These are phyloP conservation scores for Anisodus acutangulus DNA, from an alignment of 257 asterid species.

Conservation along the genomic window DNA sequence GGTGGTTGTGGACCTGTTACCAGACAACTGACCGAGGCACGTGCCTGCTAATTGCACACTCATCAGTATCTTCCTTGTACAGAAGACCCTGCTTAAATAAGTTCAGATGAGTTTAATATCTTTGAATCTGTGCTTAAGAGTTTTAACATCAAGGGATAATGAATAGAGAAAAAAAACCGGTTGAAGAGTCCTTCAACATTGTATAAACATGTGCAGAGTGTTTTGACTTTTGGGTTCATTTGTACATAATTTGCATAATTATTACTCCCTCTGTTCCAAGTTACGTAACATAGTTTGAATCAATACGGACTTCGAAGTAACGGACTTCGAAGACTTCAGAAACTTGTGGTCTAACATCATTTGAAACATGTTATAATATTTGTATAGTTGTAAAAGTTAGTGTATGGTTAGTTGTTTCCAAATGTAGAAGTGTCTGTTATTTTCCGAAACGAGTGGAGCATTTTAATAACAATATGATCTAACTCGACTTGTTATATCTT, in stretches of 20 bases:
- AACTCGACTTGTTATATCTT: too few species aligned
- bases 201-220: not conserved
- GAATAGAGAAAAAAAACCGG: not conserved
- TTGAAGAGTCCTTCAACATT: not conserved
- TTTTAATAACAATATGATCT: too few species aligned
- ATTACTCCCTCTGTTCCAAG: not conserved
- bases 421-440: not conserved
- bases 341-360: not conserved
- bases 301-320: too few species aligned
- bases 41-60: constrained; percentile 51
- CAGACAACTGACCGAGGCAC: constrained; percentile 78
- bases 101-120: not conserved
- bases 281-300: not conserved
- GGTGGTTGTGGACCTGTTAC: constrained; percentile 50
- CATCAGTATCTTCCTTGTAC: constrained; percentile 33
- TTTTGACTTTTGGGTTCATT: not conserved
- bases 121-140: not conserved
- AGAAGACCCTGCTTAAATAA: constrained; percentile 32
- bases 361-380: too few species aligned
- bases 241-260: constrained; percentile 6
- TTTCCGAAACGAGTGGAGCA: too few species aligned
- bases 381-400: too few species aligned
- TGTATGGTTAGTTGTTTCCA: too few species aligned
- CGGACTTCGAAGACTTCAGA: not conserved
- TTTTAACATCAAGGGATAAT: constrained; percentile 5